Evolutionary conservation across 805 yeast species (phyloP), one percentile per base, ranked within the genome.

Genomic region (Dipodascus geniculatus): DNA sequence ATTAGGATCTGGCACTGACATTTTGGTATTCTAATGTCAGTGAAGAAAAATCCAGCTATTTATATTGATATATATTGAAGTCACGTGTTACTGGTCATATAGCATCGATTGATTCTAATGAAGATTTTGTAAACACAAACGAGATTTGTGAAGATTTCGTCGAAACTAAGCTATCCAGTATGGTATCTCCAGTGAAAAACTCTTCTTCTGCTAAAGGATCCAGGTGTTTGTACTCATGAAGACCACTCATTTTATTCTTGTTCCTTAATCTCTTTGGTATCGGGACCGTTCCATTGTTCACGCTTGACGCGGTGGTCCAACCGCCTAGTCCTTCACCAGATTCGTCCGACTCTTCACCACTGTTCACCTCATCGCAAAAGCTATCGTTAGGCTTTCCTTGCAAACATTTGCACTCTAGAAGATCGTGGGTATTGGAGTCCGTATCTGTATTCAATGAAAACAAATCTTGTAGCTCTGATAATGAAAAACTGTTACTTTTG

Each of bases 381-480:
- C 33, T 22, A 23, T 65, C 69, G n/a, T 64, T 72, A 0, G 87
- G 87, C 14, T 61, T 63, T 0, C 89, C 88, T 0, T 60, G 57
- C 65, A 91, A 19, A 84, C 28, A 67, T 2, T 54, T 48, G 54
- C 70, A 67, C 20, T 55, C 69, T 58, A 68, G 93, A 23, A 60
- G 51, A 50, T 60, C 63, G 42, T 60, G 63, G 2, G 63, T 60
- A 48, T 59, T 55, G 17, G 53, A 60, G 3, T 20, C 14, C 14
- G 62, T 59, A n/a, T 53, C 58, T 38, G 44, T 38, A n/a, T 22
- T 33, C 42, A 88, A 66, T 0, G 84, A 77, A 64, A 93, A 91
- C 51, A 91, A 71, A 63, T 89, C 90, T 55, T 76, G 80, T 58
- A 91, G 69, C 58, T 87, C 96, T 14, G 73, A 75, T 51, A 72